Evolutionary conservation across 139 green algal species (phyloP), one percentile per base, ranked within the genome.

Genomic region (Volvox africanus): DNA sequence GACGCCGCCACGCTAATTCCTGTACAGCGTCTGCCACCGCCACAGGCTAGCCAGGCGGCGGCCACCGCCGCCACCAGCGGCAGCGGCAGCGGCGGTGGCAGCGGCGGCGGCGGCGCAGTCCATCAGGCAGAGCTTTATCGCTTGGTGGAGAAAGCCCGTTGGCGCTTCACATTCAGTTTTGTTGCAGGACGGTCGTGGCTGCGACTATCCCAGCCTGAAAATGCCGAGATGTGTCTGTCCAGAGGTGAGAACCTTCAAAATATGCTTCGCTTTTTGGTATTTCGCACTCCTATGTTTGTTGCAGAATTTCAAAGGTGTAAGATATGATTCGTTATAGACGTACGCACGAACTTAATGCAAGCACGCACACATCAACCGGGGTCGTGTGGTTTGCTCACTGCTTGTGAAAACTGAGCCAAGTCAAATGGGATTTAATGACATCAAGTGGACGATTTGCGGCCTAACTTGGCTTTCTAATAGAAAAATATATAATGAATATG

Each of bases 151-250:
- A 37, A 61, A 71, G 69, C 85, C 36, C 85, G 69, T 3, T 67
- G 68, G 85, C 69, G 85, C n/a, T 28, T 82, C 69, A 55, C 44
- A 20, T 82, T 89, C 44, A 69, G 69, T 30, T 73, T 55, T 2
- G 69, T 30, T 18, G 69, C 85, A 37, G 85, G 85, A 1, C 28
- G 69, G 13, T 73, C 69, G 1, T 89, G 85, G 85, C 5, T 82
- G 85, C 85, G 69, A 44, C 68, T 89, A 28, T 14, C 65, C 26
- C 69, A 89, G 85, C 28, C 61, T 17, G 85, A 89, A 37, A 73
- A 30, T 68, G 85, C 85, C 6, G 85, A 89, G 68, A 80, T 89
- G 69, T 89, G 85, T 28, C 85, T 89, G 11, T 89, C 85, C 0
- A 36, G 85, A 32, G 85, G 83, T 88, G 68, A 2, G 82, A 32